Evolutionary conservation across 192 early-diverging fungal genomes (phyloP).

Genomic region (Kickxella alabastrina): DNA sequence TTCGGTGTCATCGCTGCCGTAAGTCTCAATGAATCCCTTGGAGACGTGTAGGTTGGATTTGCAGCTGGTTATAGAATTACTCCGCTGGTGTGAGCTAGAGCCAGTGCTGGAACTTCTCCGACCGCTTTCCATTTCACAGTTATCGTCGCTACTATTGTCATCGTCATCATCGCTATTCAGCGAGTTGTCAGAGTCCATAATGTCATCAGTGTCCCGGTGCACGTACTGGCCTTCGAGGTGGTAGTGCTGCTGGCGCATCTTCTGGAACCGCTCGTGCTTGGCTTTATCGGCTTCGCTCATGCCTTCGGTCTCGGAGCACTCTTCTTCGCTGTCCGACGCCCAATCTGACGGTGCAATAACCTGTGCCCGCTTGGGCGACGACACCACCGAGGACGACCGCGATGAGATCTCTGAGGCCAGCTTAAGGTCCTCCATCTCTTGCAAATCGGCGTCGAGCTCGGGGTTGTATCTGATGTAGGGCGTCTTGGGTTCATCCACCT

Average conservation of each 20-base stretch:
- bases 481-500: constrained; percentile 94
- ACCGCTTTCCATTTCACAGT: no score
- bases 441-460: constrained; percentile 64
- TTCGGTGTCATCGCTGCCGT: constrained; percentile 1
- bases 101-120: no score
- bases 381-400: constrained; percentile 49
- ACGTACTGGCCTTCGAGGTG: constrained; percentile 55
- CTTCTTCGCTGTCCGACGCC: constrained; percentile 42
- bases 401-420: constrained; percentile 31
- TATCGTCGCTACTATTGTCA: constrained; percentile 10
- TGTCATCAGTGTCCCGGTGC: constrained; percentile 39
- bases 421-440: constrained; percentile 45
- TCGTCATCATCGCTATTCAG: constrained; percentile 42
- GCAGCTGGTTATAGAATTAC: no score
- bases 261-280: constrained; percentile 69
- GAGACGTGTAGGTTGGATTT: not conserved
- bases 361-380: constrained; percentile 53
- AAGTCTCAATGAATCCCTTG: constrained; percentile 17
- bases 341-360: constrained; percentile 37
- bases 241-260: constrained; percentile 81
- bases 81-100: no score
- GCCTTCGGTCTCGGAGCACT: constrained; percentile 28
- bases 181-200: constrained; percentile 55
- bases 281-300: constrained; percentile 46
- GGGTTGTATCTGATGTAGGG: constrained; percentile 89